Conservation (phyloP, 2,329 filamentous ascomycete species). For the Aspergillus uvarum region DNA sequence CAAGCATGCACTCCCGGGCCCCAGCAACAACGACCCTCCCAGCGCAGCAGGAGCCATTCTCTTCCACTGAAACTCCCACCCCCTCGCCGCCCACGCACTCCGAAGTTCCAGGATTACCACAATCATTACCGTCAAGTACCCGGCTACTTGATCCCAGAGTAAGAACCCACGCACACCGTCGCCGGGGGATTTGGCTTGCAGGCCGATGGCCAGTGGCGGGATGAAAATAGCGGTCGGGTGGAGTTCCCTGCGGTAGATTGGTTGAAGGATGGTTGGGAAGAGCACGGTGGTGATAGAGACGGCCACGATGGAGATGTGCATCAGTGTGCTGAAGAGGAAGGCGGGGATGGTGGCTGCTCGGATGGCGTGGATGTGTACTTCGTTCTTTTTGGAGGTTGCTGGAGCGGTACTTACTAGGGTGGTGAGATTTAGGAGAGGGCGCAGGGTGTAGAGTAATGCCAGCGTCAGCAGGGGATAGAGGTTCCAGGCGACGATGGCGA, state of each 20-base stretch:
- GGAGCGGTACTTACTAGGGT: not conserved
- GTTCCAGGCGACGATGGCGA: slow-evolving; percentile 2
- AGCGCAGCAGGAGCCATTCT: not conserved
- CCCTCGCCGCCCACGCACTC: not conserved
- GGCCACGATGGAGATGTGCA: not conserved
- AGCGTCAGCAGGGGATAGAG: not conserved
- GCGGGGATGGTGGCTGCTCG: not conserved
- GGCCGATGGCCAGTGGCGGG: not conserved
- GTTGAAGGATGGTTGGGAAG: not conserved
- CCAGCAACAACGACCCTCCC: not conserved
- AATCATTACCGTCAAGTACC: not conserved
- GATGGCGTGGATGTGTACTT: not conserved
- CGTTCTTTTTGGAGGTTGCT: too few relatives aligned
- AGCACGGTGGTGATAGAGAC: not conserved
- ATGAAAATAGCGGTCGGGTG: not conserved
- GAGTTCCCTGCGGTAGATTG: not conserved
- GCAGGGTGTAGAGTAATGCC: too few relatives aligned
- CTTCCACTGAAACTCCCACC: not conserved
- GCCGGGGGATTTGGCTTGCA: not conserved
- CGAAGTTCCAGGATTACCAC: not conserved
- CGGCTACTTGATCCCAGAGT: not conserved
- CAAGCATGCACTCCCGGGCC: not conserved
- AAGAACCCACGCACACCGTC: slow-evolving; percentile 1
- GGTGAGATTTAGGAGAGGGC: too few relatives aligned
- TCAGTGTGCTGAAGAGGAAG: not conserved